phyloP scores from a whole-genome alignment of 148 eudicot species.

The Camellia japonica region DNA sequence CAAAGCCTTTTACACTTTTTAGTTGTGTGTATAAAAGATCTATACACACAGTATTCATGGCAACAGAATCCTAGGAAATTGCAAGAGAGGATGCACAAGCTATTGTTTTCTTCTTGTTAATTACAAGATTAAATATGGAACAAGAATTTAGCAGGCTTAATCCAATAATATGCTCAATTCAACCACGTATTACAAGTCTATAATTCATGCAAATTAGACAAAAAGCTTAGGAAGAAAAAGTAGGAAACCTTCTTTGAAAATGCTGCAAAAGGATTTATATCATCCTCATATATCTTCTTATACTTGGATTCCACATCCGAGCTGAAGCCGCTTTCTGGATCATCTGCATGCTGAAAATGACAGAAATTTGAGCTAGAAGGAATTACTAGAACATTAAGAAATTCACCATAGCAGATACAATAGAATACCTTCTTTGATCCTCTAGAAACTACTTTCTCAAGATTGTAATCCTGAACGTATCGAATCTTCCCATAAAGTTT shows the following conservation, averaged over 20 bases:
- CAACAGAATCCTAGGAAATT: neutral
- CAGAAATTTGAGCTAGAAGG: slow-evolving; percentile 5
- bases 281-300: slow-evolving; percentile 97
- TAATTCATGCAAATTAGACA: neutral
- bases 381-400: neutral
- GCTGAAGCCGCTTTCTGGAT: slow-evolving; percentile 86
- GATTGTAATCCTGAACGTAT: slow-evolving; percentile 94
- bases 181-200: neutral
- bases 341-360: slow-evolving; percentile 71
- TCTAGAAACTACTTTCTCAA: slow-evolving; percentile 91
- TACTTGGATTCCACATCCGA: slow-evolving; percentile 99
- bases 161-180: neutral
- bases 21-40: neutral
- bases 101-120: neutral
- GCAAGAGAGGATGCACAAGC: neutral
- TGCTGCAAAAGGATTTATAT: slow-evolving; percentile 99
- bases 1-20: too few species aligned
- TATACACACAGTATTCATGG: neutral
- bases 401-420: slow-evolving; percentile 7
- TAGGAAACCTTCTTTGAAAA: slow-evolving; percentile 81
- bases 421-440: slow-evolving; percentile 82
- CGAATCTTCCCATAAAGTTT: slow-evolving; percentile 99
- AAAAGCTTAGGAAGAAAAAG: slow-evolving; percentile 3
- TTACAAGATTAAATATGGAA: neutral
- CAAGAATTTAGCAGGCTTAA: neutral